These are phyloP conservation scores for Kernera saxatilis DNA, from an alignment of 345 rosid genomes.

Conservation along the genomic window DNA sequence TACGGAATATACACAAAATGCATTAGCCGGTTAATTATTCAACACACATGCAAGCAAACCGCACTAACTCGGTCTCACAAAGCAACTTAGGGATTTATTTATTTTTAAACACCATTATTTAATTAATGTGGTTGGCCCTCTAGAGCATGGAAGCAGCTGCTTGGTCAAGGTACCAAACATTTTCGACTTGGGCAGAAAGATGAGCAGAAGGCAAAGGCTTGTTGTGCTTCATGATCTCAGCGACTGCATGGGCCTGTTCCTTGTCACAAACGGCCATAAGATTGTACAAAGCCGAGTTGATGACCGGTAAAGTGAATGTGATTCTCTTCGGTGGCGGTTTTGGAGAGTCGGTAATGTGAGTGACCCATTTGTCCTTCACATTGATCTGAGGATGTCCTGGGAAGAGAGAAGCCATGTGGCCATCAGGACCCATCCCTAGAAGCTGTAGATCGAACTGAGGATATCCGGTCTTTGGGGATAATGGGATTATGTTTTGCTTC, in stretches of 20 bases:
- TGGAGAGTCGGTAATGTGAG: constrained; percentile 68
- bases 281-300: constrained; percentile 59
- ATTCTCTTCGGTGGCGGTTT: constrained; percentile 81
- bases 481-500: constrained; percentile 26
- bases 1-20: no score
- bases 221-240: constrained; percentile 37
- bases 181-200: constrained; percentile 62
- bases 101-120: background rate
- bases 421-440: constrained; percentile 86
- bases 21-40: background rate
- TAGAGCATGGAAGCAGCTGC: constrained; percentile 67
- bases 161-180: constrained; percentile 73
- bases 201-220: constrained; percentile 48
- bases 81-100: background rate
- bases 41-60: constrained; percentile 2
- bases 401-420: constrained; percentile 83
- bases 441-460: constrained; percentile 88
- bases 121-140: background rate
- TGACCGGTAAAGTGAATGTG: constrained; percentile 77
- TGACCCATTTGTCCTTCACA: constrained; percentile 67
- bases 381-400: constrained; percentile 54
- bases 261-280: constrained; percentile 61
- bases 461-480: constrained; percentile 39
- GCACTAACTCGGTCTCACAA: background rate
- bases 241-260: constrained; percentile 29